Evolutionary conservation across 2,329 filamentous ascomycete genomes (phyloP).

Genomic region (Harringtonia lauricola): DNA sequence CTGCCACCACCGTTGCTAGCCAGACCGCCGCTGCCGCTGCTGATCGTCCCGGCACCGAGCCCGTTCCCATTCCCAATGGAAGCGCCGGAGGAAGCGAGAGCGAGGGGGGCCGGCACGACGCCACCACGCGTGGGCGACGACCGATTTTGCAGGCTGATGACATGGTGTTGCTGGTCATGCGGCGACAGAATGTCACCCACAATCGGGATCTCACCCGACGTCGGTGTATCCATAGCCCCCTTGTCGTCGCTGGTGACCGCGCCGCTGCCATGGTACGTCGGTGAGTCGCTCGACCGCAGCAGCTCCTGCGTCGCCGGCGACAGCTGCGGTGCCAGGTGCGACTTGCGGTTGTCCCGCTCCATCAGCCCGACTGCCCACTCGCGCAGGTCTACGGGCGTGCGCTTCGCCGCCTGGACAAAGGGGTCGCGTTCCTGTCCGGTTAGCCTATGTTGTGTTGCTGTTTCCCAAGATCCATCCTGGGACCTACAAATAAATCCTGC

Average conservation of each 20-base stretch:
- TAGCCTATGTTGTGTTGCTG: neutral
- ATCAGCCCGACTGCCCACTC: conserved; percentile 92
- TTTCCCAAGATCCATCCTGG: neutral
- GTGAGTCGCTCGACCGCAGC: conserved; percentile 52
- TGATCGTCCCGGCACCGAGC: neutral
- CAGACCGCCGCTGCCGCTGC: neutral
- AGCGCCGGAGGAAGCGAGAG: too few species aligned
- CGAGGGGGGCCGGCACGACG: too few species aligned
- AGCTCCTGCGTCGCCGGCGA: conserved; percentile 71
- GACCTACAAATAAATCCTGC: conserved; percentile 76
- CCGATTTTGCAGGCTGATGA: conserved; percentile 30
- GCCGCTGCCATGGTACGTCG: conserved; percentile 38
- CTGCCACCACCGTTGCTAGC: neutral
- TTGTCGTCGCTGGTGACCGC: too few species aligned
- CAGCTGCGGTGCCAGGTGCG: conserved; percentile 72
- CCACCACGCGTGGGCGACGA: conserved; percentile 35
- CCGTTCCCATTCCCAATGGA: neutral
- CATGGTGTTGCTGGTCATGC: conserved; percentile 35
- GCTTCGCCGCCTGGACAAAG: conserved; percentile 92
- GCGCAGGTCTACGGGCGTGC: conserved; percentile 85
- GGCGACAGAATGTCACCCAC: conserved; percentile 45
- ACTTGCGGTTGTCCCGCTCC: conserved; percentile 91
- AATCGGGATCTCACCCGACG: conserved; percentile 63
- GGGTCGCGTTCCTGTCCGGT: conserved; percentile 67
- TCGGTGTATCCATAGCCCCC: conserved; percentile 46